Percentiles rank a stretch among this genome's conserved stretches.
Evolutionary conservation across 1,284 basidiomycete species (phyloP).

Genomic region (Pseudozyma flocculosa): DNA sequence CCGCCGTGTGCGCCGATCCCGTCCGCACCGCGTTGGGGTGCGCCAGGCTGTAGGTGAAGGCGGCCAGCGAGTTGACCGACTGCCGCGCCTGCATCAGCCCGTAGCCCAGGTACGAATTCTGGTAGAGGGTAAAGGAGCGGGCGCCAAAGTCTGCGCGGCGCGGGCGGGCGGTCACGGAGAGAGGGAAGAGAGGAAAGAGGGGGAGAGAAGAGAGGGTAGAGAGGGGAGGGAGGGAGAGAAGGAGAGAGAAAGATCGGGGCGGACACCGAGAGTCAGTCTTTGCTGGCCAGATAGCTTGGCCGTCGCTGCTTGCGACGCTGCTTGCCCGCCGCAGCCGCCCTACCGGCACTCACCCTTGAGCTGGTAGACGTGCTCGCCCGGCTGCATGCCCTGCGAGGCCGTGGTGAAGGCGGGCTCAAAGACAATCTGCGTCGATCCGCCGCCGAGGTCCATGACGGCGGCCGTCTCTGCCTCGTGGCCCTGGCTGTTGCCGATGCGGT

Average conservation of each 20-base stretch:
- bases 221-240: too few relatives aligned
- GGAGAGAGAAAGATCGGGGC: not conserved
- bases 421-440: slow-evolving; percentile 95
- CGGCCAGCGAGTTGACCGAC: slow-evolving; percentile 83
- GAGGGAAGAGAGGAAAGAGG: too few relatives aligned
- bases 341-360: slow-evolving; percentile 60
- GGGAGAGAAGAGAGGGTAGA: too few relatives aligned
- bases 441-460: slow-evolving; percentile 93
- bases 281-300: too few relatives aligned
- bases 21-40: slow-evolving; percentile 47
- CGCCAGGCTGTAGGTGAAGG: slow-evolving; percentile 72
- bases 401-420: slow-evolving; percentile 73
- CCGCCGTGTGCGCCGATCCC: slow-evolving; percentile 12
- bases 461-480: slow-evolving; percentile 62
- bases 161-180: too few relatives aligned
- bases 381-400: slow-evolving; percentile 64
- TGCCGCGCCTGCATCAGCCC: slow-evolving; percentile 87
- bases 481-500: slow-evolving; percentile 59
- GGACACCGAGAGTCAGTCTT: not conserved
- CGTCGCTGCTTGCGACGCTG: too few relatives aligned
- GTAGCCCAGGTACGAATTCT: slow-evolving; percentile 71
- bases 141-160: slow-evolving; percentile 40
- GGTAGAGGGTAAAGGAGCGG: slow-evolving; percentile 49
- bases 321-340: too few relatives aligned
- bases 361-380: slow-evolving; percentile 92